A percentile compares a stretch with the other conserved stretches of the same genome.
Conservation (phyloP, 805 yeast genomes). For the Cyberlindnera nakhonratchasimensis region DNA sequence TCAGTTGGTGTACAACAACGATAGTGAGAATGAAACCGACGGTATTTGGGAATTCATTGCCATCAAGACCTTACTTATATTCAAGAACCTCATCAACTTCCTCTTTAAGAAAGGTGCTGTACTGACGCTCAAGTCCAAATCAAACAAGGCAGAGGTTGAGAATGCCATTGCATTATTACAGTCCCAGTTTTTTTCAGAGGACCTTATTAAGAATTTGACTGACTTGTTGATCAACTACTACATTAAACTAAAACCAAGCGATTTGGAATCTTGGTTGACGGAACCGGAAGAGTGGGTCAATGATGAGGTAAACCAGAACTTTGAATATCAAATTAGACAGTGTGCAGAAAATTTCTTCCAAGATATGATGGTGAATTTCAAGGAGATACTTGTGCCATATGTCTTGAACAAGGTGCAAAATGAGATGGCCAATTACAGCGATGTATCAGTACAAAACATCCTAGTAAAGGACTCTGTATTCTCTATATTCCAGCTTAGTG, state of each 20-base stretch:
- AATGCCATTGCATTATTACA: slow-evolving; percentile 52
- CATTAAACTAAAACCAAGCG: slow-evolving; percentile 67
- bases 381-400: slow-evolving; percentile 49
- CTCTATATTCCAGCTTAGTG: slow-evolving; percentile 78
- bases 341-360: slow-evolving; percentile 85
- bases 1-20: slow-evolving; percentile 53
- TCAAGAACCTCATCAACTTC: slow-evolving; percentile 62
- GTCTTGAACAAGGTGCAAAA: slow-evolving; percentile 55
- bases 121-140: slow-evolving; percentile 53
- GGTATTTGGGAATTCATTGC: slow-evolving; percentile 73
- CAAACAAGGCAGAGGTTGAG: slow-evolving; percentile 61
- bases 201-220: slow-evolving; percentile 53
- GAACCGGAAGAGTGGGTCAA: slow-evolving; percentile 95
- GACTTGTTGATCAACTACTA: slow-evolving; percentile 71
- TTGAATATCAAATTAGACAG: slow-evolving; percentile 81
- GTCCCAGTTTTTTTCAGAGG: slow-evolving; percentile 54
- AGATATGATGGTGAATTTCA: slow-evolving; percentile 64
- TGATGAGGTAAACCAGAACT: slow-evolving; percentile 71
- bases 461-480: slow-evolving; percentile 75
- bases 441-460: slow-evolving; percentile 42
- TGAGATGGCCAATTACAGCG: slow-evolving; percentile 33
- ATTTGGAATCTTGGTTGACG: slow-evolving; percentile 73
- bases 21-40: slow-evolving; percentile 45
- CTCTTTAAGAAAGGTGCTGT: slow-evolving; percentile 66
- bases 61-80: slow-evolving; percentile 58